phyloP scores from a whole-genome alignment of 2,329 filamentous ascomycete species.

The Orbilia javanica region DNA sequence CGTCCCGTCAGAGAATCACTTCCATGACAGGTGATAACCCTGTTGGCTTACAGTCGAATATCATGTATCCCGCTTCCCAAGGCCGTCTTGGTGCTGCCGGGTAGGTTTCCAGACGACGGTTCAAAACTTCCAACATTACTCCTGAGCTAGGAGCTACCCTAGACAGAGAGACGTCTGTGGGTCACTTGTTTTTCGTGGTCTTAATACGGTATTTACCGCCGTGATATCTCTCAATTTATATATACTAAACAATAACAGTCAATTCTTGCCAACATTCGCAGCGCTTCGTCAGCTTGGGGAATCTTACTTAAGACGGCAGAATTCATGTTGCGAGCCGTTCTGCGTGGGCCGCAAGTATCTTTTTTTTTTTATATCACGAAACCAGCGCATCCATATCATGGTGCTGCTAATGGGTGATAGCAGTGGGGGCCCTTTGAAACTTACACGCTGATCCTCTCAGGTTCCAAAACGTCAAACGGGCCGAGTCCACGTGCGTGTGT shows the following conservation, averaged over 20 bases:
- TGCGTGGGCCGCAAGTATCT: background rate
- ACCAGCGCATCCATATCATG: background rate
- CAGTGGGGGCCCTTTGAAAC: background rate
- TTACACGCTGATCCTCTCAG: background rate
- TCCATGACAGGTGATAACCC: constrained; percentile 35
- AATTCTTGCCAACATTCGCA: background rate
- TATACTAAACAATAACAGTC: background rate
- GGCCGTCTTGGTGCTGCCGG: constrained; percentile 10
- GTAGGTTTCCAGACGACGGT: constrained; percentile 26
- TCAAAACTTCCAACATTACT: constrained; percentile 28
- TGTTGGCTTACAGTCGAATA: constrained; percentile 26
- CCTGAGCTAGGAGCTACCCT: constrained; percentile 43
- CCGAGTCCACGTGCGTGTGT: constrained; percentile 32
- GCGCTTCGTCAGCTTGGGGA: constrained; percentile 7
- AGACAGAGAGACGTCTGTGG: constrained; percentile 35
- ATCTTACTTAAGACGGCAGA: constrained; percentile 27
- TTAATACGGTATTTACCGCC: constrained; percentile 20
- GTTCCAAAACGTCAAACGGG: constrained; percentile 6
- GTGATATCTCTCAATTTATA: constrained; percentile 8
- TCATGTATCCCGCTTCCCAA: constrained; percentile 17
- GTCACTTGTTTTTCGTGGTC: constrained; percentile 10
- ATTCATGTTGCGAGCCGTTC: background rate
- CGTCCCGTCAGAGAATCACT: constrained; percentile 23
- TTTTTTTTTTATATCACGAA: background rate
- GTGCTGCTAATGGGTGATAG: background rate